phyloP scores from a whole-genome alignment of 2,329 filamentous ascomycete species.

The Penicillium fuscoglaucum region DNA sequence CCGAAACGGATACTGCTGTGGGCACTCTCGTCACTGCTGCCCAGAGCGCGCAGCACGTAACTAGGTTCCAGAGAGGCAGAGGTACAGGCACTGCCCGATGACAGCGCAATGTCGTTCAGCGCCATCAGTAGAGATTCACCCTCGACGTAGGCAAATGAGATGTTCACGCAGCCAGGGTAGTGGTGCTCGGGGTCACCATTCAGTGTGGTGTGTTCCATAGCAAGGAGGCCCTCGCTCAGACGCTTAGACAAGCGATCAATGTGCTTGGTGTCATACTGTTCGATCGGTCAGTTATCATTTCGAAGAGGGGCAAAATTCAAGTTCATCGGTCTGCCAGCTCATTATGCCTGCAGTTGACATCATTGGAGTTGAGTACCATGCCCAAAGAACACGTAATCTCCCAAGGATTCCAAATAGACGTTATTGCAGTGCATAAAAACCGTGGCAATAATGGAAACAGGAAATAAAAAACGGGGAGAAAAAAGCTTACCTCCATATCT shows the following conservation, averaged over 20 bases:
- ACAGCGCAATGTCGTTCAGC: constrained; percentile 94
- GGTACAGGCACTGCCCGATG: constrained; percentile 94
- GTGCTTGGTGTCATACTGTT: constrained; percentile 85
- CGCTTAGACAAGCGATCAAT: constrained; percentile 81
- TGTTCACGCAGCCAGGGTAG: constrained; percentile 96
- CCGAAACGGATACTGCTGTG: constrained; percentile 98
- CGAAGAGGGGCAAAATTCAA: neutral
- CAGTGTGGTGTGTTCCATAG: constrained; percentile 87
- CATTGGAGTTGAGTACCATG: constrained; percentile 52
- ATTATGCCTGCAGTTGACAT: constrained; percentile 68
- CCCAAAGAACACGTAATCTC: constrained; percentile 36
- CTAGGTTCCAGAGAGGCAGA: constrained; percentile 95
- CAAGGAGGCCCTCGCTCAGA: constrained; percentile 75
- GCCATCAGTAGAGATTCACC: constrained; percentile 98
- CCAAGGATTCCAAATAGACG: constrained; percentile 75
- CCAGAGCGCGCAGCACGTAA: constrained; percentile 90
- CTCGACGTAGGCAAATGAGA: constrained; percentile 97
- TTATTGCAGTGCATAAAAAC: constrained; percentile 81
- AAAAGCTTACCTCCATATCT: constrained; percentile 77
- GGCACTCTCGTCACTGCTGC: constrained; percentile 94
- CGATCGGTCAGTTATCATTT: constrained; percentile 12
- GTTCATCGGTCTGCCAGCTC: constrained; percentile 36
- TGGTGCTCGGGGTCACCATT: constrained; percentile 82
- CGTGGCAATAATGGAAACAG: constrained; percentile 21
- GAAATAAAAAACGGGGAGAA: constrained; percentile 15